A percentile compares a stretch with the other conserved stretches of the same genome.
Evolutionary conservation across 2,329 filamentous ascomycete species (phyloP).

Genomic region (Dactylellina sp.): DNA sequence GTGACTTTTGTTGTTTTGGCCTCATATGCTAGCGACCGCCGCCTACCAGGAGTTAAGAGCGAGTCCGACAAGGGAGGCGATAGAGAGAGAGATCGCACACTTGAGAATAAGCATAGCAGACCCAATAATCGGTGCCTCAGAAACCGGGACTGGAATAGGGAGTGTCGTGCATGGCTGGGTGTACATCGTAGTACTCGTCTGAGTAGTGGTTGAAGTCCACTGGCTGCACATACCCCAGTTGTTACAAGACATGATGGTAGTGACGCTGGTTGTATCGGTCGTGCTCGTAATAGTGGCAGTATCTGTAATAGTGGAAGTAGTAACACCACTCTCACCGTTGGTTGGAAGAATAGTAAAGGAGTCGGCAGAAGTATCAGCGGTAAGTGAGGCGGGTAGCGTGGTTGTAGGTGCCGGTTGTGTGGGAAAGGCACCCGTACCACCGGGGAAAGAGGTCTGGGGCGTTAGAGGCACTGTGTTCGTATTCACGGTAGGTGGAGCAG

Average conservation of each 20-base stretch:
- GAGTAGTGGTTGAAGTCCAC: conserved; percentile 52
- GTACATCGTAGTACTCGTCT: conserved; percentile 44
- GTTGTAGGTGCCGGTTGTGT: conserved; percentile 19
- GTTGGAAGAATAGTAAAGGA: conserved; percentile 9
- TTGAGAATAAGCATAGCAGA: conserved; percentile 37
- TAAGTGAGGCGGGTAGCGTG: conserved; percentile 2
- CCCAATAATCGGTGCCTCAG: conserved; percentile 11
- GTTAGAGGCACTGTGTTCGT: not conserved
- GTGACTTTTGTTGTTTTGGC: too few species aligned
- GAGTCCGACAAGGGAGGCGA: conserved; percentile 30
- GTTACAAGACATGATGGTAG: conserved; percentile 42
- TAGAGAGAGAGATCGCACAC: conserved; percentile 21
- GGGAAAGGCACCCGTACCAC: not conserved
- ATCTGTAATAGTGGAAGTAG: conserved; percentile 42
- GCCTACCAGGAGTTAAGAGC: conserved; percentile 34
- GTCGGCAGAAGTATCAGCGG: not conserved
- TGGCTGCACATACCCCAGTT: conserved; percentile 33
- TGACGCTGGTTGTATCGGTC: conserved; percentile 24
- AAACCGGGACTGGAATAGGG: conserved; percentile 44
- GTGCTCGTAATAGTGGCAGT: conserved; percentile 40
- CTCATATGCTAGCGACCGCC: too few species aligned
- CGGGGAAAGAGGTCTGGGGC: not conserved
- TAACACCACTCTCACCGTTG: conserved; percentile 15
- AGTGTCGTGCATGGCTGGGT: conserved; percentile 46
- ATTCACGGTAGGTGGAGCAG: not conserved